phyloP scores from a whole-genome alignment of 2,329 filamentous ascomycete genomes.

The Pseudogymnoascus sp. region DNA sequence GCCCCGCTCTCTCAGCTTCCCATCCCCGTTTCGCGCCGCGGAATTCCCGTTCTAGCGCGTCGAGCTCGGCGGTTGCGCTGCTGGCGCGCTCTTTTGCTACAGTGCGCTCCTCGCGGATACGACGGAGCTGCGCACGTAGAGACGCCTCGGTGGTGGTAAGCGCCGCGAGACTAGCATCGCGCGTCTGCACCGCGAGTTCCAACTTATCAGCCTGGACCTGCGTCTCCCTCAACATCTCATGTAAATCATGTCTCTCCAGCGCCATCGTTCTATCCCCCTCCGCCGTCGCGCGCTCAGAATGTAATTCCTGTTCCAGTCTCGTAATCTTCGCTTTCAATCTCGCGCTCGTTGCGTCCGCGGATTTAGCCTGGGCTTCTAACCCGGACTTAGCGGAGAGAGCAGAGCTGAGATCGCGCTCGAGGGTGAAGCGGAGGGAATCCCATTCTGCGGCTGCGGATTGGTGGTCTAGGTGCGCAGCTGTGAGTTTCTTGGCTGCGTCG shows the following conservation, averaged over 20 bases:
- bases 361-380: conserved; percentile 30
- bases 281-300: conserved; percentile 47
- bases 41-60: conserved; percentile 32
- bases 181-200: conserved; percentile 64
- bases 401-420: conserved; percentile 38
- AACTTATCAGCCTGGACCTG: conserved; percentile 61
- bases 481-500: conserved; percentile 32
- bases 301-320: conserved; percentile 40
- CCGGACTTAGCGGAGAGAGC: conserved; percentile 40
- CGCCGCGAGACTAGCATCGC: conserved; percentile 56
- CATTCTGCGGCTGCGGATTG: conserved; percentile 38
- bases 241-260: conserved; percentile 53
- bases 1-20: conserved; percentile 38
- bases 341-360: conserved; percentile 38
- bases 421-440: conserved; percentile 27
- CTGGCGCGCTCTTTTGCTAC: conserved; percentile 25
- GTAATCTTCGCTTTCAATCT: conserved; percentile 45
- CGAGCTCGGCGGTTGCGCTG: conserved; percentile 20
- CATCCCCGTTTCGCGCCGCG: conserved; percentile 36
- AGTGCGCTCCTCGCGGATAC: conserved; percentile 59
- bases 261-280: conserved; percentile 50
- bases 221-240: conserved; percentile 52
- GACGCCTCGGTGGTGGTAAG: conserved; percentile 50
- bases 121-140: conserved; percentile 61
- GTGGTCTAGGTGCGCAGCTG: conserved; percentile 42